Evolutionary conservation across 225 moss, liverwort and hornwort genomes (phyloP).

Genomic region (Polytrichum formosum): DNA sequence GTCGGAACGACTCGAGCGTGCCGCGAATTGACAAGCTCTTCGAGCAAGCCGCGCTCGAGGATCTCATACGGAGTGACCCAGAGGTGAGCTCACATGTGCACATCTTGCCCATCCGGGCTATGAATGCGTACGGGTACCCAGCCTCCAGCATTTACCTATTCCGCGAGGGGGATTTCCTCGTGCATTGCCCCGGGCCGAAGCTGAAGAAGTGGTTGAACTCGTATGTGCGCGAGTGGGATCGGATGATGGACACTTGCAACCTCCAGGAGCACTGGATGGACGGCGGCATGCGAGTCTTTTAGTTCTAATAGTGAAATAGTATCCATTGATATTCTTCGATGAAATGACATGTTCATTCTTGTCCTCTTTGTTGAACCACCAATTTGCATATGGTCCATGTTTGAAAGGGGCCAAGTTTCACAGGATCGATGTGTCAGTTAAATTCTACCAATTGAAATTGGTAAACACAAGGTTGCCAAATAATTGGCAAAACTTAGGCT

Average conservation of each 20-base stretch:
- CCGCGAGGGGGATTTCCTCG: conserved; percentile 8
- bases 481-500: too few species aligned
- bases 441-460: too few species aligned
- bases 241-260: conserved; percentile 10
- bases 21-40: conserved; percentile 7
- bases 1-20: conserved; percentile 2
- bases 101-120: conserved; percentile 6
- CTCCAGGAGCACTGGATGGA: conserved; percentile 6
- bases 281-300: conserved; percentile 6
- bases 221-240: conserved; percentile 3
- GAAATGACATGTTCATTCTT: too few species aligned
- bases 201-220: conserved; percentile 12
- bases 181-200: conserved; percentile 6
- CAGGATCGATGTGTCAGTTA: too few species aligned
- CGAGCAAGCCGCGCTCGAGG: conserved; percentile 8
- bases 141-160: conserved; percentile 9
- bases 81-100: conserved; percentile 5
- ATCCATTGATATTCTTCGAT: too few species aligned
- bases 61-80: conserved; percentile 2
- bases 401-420: too few species aligned
- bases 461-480: too few species aligned
- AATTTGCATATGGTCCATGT: too few species aligned
- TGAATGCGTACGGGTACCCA: conserved; percentile 8
- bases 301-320: too few species aligned
- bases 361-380: too few species aligned